Percentiles rank a stretch among this genome's conserved stretches.
phyloP scores from a whole-genome alignment of 73 alveolate species.

The Paramecium pentaurelia region DNA sequence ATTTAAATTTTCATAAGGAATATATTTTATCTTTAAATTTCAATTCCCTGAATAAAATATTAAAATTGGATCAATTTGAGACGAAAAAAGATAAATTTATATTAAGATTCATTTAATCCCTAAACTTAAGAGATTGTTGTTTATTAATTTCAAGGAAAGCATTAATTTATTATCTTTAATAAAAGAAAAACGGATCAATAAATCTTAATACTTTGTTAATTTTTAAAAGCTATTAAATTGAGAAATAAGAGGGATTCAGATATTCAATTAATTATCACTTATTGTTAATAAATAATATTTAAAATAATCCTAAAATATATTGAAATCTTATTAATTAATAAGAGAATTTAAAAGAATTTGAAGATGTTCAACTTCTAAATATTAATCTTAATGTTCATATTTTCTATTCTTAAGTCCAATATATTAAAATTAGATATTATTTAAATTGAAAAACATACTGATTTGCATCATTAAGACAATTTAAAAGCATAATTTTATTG shows the following conservation, averaged over 20 bases:
- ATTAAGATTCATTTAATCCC: too few species aligned
- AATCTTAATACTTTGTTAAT: too few species aligned
- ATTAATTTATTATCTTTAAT: too few species aligned
- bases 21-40: too few species aligned
- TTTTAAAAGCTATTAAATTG: not conserved
- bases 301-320: too few species aligned
- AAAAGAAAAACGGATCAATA: too few species aligned
- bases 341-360: not conserved
- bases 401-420: not conserved
- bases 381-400: not conserved
- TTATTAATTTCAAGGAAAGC: too few species aligned
- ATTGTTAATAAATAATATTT: not conserved
- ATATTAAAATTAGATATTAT: too few species aligned
- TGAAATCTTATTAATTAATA: not conserved
- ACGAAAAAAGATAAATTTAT: not conserved
- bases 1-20: too few species aligned
- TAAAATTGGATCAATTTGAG: not conserved
- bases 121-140: not conserved
- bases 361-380: too few species aligned
- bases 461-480: not conserved
- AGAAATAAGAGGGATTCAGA: not conserved
- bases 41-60: too few species aligned
- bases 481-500: not conserved
- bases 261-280: not conserved
- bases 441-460: not conserved